phyloP scores from a whole-genome alignment of 2,329 filamentous ascomycete genomes.

The Monosporascus sp. region DNA sequence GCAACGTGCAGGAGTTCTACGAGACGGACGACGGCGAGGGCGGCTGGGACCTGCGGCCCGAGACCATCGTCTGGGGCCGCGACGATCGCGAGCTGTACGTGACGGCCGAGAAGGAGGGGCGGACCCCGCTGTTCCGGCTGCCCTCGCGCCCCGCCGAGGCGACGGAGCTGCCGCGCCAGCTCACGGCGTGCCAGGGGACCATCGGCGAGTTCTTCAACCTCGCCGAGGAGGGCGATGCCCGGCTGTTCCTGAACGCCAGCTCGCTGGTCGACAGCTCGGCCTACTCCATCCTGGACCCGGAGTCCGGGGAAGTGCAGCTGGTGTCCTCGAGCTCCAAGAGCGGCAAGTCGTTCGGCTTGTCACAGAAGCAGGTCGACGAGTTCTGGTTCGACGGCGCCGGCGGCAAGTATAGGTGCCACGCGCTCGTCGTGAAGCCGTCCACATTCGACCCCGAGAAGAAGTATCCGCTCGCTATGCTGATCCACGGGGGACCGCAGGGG shows the following conservation, averaged over 20 bases:
- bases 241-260: conserved; percentile 60
- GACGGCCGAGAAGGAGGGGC: conserved; percentile 66
- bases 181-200: conserved; percentile 46
- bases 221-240: conserved; percentile 33
- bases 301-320: conserved; percentile 29
- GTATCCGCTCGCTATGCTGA: conserved; percentile 73
- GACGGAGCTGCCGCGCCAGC: conserved; percentile 39
- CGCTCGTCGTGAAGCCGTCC: conserved; percentile 61
- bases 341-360: conserved; percentile 62
- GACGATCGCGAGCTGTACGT: conserved; percentile 62
- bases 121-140: conserved; percentile 55
- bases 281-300: conserved; percentile 55
- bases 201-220: conserved; percentile 50
- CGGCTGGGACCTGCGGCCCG: conserved; percentile 54
- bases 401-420: conserved; percentile 58
- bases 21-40: conserved; percentile 57
- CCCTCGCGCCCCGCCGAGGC: conserved; percentile 48
- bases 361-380: conserved; percentile 56
- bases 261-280: conserved; percentile 68
- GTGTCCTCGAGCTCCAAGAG: conserved; percentile 61
- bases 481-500: conserved; percentile 79
- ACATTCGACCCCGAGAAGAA: conserved; percentile 63
- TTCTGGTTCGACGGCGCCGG: conserved; percentile 65
- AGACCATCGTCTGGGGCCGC: conserved; percentile 50
- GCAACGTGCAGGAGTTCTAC: conserved; percentile 57